Conservation (phyloP, 2,329 filamentous ascomycete species). For the Stagonosporopsis cucurbitacearum region DNA sequence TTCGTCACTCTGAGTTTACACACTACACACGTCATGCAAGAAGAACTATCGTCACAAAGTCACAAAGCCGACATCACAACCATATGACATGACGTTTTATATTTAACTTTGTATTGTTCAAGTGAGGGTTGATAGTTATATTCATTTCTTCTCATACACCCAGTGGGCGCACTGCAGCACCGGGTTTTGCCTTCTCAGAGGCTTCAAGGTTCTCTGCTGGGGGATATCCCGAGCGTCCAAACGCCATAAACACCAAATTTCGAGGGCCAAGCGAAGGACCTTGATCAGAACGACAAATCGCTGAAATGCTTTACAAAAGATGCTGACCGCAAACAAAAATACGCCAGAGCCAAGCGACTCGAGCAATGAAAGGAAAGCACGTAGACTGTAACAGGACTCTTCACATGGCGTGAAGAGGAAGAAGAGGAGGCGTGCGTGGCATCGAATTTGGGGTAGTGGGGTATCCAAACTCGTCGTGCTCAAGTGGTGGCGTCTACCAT, state of each 20-base stretch:
- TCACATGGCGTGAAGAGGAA: conserved; percentile 38
- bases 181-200: conserved; percentile 22
- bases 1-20: conserved; percentile 1
- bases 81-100: background rate
- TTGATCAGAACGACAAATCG: conserved; percentile 38
- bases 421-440: conserved; percentile 68
- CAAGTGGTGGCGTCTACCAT: conserved; percentile 75
- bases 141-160: conserved; percentile 31
- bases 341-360: conserved; percentile 28
- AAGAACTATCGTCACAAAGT: background rate
- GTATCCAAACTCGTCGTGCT: conserved; percentile 62
- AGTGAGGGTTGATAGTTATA: conserved; percentile 17
- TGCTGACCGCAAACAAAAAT: conserved; percentile 30
- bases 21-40: background rate
- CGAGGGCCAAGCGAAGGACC: conserved; percentile 44
- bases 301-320: conserved; percentile 48
- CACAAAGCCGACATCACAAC: background rate
- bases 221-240: conserved; percentile 8
- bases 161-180: conserved; percentile 40
- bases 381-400: background rate
- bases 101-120: background rate
- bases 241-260: conserved; percentile 37
- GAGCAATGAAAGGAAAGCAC: conserved; percentile 18
- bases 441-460: conserved; percentile 76
- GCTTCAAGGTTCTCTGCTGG: conserved; percentile 4